Conservation (phyloP, 83 land plant species). For the Diphasiastrum complanatum region DNA sequence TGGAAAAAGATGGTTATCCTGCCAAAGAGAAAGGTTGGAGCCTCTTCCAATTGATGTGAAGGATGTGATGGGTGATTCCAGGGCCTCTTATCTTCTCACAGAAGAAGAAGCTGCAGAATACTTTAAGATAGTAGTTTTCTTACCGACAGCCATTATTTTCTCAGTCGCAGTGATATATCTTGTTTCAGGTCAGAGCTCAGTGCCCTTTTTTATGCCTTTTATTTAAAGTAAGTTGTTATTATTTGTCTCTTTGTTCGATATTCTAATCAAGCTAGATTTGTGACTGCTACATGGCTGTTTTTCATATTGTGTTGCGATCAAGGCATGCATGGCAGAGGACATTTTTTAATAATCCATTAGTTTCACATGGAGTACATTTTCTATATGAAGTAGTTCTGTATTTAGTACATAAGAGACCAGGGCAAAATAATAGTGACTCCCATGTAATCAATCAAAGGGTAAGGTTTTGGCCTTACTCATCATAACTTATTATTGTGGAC, state of each 20-base stretch:
- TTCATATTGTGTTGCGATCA: too few species aligned
- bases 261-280: too few species aligned
- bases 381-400: too few species aligned
- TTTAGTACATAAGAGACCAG: too few species aligned
- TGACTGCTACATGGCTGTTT: too few species aligned
- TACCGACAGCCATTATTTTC: conserved; percentile 57
- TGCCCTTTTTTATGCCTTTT: neutral
- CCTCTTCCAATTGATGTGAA: conserved; percentile 26
- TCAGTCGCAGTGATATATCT: conserved; percentile 50
- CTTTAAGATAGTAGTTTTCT: conserved; percentile 64
- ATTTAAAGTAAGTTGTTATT: neutral
- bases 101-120: conserved; percentile 71
- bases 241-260: neutral
- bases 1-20: conserved; percentile 44
- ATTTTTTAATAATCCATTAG: too few species aligned
- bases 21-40: conserved; percentile 28
- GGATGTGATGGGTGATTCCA: conserved; percentile 15
- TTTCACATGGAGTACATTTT: too few species aligned
- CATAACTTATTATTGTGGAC: too few species aligned
- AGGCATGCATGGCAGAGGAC: too few species aligned
- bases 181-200: conserved; percentile 48
- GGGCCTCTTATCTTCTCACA: conserved; percentile 33
- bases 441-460: too few species aligned
- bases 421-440: too few species aligned
- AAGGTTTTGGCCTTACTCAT: too few species aligned